phyloP scores from a whole-genome alignment of 352 stramenopile genomes.

The Peronospora belbahrii region DNA sequence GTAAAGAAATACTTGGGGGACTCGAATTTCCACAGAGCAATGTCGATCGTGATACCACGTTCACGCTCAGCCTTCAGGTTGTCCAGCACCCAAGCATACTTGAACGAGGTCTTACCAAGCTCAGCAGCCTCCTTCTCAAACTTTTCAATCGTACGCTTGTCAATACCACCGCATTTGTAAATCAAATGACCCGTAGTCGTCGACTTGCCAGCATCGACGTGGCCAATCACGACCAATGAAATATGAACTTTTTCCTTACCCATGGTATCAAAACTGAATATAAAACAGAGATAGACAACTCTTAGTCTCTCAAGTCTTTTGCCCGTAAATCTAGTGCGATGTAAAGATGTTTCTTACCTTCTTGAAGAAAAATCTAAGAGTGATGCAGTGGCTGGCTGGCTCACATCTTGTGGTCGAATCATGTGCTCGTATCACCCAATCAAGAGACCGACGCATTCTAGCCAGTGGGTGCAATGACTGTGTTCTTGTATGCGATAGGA shows the following conservation, averaged over 20 bases:
- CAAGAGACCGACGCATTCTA: not conserved
- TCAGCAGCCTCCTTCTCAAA: slow-evolving; percentile 95
- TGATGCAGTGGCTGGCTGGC: slow-evolving; percentile 10
- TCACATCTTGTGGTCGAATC: not conserved
- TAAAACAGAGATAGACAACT: not conserved
- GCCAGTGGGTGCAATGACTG: not conserved
- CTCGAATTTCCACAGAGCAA: slow-evolving; percentile 97
- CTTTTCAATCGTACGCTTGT: slow-evolving; percentile 98
- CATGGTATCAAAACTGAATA: slow-evolving; percentile 16
- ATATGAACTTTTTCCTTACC: slow-evolving; percentile 82
- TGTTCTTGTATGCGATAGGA: not conserved
- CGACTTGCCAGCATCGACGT: slow-evolving; percentile 98
- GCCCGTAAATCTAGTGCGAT: too few relatives aligned
- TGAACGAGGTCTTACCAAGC: slow-evolving; percentile 96
- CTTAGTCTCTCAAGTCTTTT: not conserved
- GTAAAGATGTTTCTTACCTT: slow-evolving; percentile 31
- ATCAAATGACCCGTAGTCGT: slow-evolving; percentile 98
- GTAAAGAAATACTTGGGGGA: slow-evolving; percentile 95
- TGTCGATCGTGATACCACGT: slow-evolving; percentile 97
- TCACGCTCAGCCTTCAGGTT: slow-evolving; percentile 98
- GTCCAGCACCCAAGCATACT: slow-evolving; percentile 98
- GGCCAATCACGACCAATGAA: slow-evolving; percentile 93
- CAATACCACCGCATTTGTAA: slow-evolving; percentile 98
- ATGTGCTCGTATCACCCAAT: not conserved
- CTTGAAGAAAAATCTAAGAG: slow-evolving; percentile 38